Conservation (phyloP, 2,329 filamentous ascomycete genomes). For the Diaporthe ampelina region DNA sequence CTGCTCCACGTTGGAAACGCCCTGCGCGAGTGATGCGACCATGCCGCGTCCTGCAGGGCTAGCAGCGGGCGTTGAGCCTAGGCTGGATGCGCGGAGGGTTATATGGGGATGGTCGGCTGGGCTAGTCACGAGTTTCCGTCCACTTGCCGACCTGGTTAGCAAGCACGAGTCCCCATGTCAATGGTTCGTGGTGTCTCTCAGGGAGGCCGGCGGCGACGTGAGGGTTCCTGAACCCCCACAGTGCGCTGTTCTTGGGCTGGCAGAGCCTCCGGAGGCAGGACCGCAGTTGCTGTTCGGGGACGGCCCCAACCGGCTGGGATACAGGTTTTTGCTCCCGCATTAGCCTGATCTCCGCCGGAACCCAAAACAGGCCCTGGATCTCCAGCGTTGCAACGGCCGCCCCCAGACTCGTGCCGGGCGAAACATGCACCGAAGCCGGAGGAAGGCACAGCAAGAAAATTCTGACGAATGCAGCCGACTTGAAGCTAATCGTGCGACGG, state of each 20-base stretch:
- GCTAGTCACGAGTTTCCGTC: neutral
- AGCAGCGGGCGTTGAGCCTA: constrained; percentile 24
- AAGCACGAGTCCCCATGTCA: neutral
- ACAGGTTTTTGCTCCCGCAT: constrained; percentile 30
- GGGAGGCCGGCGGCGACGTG: neutral
- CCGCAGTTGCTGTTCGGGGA: neutral
- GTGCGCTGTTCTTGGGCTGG: constrained; percentile 5
- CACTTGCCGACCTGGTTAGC: neutral
- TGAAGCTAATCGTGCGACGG: constrained; percentile 45
- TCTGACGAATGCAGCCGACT: constrained; percentile 40
- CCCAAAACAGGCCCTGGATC: constrained; percentile 27
- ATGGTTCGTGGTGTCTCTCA: constrained; percentile 10
- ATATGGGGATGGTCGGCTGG: constrained; percentile 1
- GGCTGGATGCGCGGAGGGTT: neutral
- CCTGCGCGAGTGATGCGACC: constrained; percentile 22
- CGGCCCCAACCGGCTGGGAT: constrained; percentile 22
- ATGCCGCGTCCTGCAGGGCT: constrained; percentile 31
- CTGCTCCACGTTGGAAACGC: constrained; percentile 35
- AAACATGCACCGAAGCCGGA: constrained; percentile 41
- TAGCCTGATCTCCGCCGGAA: constrained; percentile 33
- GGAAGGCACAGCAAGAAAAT: constrained; percentile 37
- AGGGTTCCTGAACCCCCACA: constrained; percentile 23
- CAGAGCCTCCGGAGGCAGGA: constrained; percentile 19
- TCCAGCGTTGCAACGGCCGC: constrained; percentile 23
- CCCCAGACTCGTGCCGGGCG: constrained; percentile 28